Evolutionary conservation across 1,284 basidiomycete species (phyloP).

Genomic region (Neolentinus lepideus): DNA sequence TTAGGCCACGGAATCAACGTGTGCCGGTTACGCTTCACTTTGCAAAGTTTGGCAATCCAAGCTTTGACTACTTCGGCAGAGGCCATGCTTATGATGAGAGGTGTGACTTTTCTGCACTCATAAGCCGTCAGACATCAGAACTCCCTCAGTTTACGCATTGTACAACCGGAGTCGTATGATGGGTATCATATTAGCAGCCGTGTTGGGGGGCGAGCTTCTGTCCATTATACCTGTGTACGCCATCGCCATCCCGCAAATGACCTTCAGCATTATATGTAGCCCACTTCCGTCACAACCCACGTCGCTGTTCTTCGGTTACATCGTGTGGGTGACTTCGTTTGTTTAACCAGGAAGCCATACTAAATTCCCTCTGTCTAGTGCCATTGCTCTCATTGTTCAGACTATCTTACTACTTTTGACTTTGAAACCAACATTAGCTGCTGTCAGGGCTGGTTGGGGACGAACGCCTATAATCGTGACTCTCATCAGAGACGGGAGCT

Average conservation of each 20-base stretch:
- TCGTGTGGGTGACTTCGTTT: not conserved
- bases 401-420: conserved; percentile 19
- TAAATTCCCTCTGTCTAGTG: not conserved
- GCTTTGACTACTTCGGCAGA: not conserved
- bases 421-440: conserved; percentile 15
- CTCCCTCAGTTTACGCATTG: not conserved
- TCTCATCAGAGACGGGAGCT: conserved; percentile 20
- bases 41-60: not conserved
- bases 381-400: conserved; percentile 15
- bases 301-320: not conserved
- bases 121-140: not conserved
- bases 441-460: conserved; percentile 16
- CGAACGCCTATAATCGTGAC: conserved; percentile 16
- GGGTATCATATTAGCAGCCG: not conserved
- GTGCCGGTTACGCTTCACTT: not conserved
- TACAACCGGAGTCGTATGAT: not conserved
- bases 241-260: not conserved
- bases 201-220: not conserved
- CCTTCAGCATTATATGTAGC: not conserved
- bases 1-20: not conserved
- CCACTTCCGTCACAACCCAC: not conserved
- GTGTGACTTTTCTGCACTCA: not conserved
- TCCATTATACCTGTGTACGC: not conserved
- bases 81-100: not conserved
- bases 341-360: not conserved